Base-by-base conservation (phyloP, 805 yeast genomes). In the Blastobotrys peoriensis region DNA sequence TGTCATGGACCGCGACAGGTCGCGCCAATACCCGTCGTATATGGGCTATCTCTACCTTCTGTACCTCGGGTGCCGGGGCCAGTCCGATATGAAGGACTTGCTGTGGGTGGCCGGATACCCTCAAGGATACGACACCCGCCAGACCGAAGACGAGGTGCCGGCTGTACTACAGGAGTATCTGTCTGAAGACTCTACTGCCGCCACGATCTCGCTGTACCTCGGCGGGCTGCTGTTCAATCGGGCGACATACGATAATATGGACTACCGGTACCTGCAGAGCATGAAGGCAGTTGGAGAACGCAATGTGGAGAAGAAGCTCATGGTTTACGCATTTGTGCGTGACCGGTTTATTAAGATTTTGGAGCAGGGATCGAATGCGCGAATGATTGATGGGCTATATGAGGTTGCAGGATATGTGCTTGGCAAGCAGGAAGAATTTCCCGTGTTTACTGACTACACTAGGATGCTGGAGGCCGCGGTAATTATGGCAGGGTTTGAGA, bases 21-120 rank as follows among this genome's bases (percentile, higher is more conserved):
- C 40, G 30, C 15, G 33, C n/a, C 36, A 36, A 10, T 42, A 45
- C 23, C 53, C 57, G 3, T 21, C 48, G 1, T 52, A 55, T 22
- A 21, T 57, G 41, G 44, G 55, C 39, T 58, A 54, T 35, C 44
- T 58, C 13, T 58, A 48, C 35, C 47, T 58, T 30, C 25, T 58
- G 34, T 59, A 44, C 27, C 41, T 58, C 38, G 50, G 58, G 13
- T 52, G 56, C 30, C 44, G 56, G 40, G 45, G 55, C 13, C 47
- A 49, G 2, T 20, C 37, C 9, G 57, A 56, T 16, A 27, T 58
- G 43, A 48, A 51, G 23, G 52, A 54, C 18, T 42, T 50, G 38
- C 47, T 55, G 19, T 54, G 59, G 58, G 40, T 55, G 13, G 58
- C 59, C 1, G 60, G 61, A 1, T 57, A 50, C 41, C 51, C 58